Evolutionary conservation across 2,329 filamentous ascomycete genomes (phyloP).

Genomic region (Scedosporium apiospermum): DNA sequence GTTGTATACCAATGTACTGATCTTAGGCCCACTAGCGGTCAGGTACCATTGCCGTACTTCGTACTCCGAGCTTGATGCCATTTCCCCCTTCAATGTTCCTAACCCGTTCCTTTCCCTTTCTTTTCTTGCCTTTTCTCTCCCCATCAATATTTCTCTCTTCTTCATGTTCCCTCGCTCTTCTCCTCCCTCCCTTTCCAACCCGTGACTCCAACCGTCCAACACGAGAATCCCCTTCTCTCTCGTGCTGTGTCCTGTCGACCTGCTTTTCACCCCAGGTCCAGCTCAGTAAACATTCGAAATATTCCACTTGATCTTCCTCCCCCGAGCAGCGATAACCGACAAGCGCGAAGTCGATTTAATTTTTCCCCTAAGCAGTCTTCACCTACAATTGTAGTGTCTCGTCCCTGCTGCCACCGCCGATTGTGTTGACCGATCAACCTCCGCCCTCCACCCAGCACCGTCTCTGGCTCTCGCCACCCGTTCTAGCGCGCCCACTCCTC

Average conservation of each 20-base stretch:
- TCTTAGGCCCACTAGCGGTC: too few relatives aligned
- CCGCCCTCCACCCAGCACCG: not conserved
- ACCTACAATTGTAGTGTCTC: not conserved
- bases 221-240: not conserved
- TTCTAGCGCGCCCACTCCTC: not conserved
- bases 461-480: not conserved
- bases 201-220: not conserved
- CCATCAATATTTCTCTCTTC: not conserved
- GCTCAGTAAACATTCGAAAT: not conserved
- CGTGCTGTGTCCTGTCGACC: not conserved
- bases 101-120: not conserved
- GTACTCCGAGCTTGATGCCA: too few relatives aligned
- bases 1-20: too few relatives aligned
- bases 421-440: not conserved
- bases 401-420: not conserved
- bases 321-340: not conserved
- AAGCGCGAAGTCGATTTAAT: not conserved
- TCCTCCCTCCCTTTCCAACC: not conserved
- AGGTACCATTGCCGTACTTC: too few relatives aligned
- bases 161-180: not conserved
- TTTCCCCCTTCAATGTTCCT: not conserved
- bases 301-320: not conserved
- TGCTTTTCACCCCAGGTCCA: not conserved
- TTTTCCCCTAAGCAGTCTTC: not conserved
- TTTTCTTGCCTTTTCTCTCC: not conserved